Base-by-base conservation (phyloP, 2,329 filamentous ascomycete species). In the Phialocephala sp. region DNA sequence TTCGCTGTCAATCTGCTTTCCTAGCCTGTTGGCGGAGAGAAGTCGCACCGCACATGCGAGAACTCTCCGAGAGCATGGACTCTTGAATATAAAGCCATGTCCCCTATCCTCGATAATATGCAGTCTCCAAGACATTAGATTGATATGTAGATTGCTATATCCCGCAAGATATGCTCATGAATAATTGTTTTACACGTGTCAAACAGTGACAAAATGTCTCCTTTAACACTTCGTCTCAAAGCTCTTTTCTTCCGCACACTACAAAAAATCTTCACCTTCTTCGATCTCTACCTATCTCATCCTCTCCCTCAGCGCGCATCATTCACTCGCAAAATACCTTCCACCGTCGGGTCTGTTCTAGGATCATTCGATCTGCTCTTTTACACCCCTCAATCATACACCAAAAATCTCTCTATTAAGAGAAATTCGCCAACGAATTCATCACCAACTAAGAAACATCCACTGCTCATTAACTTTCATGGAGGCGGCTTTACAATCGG, bases 401-500 rank as follows among this genome's bases (percentile, higher is more conserved):
- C 56, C 15, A 35, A 24, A 27, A 52, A 43, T 4, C 11, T n/a
- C 15, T 4, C 43, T 4, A 47, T 8, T 14, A 39, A 39, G 14
- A 14, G 8, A 39, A 39, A 14, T 39, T 14, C 36, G 14, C 36
- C 36, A 8, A 39, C 14, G 8, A 8, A 8, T 39, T 39, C 36
- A 4, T 36, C 50, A 11, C 5, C 27, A 18, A 43, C 56, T n/a
- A 52, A 63, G 12, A 68, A 58, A 32, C 62, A 68, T 47, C 77
- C 87, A 0, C 83, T 84, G 18, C 79, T 90, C 43, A 79, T 90
- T 69, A 88, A 89, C 73, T 87, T 88, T 71, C 88, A 90, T 72
- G 87, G 87, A 50, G 88, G 88, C 36, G 88, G 87, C 20, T 89
- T 88, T 77, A 84, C 63, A 11, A 78, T 89, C 36, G 87, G 87